These are phyloP conservation scores for Salix viminalis DNA, from an alignment of 345 rosid genomes.

Conservation along the genomic window DNA sequence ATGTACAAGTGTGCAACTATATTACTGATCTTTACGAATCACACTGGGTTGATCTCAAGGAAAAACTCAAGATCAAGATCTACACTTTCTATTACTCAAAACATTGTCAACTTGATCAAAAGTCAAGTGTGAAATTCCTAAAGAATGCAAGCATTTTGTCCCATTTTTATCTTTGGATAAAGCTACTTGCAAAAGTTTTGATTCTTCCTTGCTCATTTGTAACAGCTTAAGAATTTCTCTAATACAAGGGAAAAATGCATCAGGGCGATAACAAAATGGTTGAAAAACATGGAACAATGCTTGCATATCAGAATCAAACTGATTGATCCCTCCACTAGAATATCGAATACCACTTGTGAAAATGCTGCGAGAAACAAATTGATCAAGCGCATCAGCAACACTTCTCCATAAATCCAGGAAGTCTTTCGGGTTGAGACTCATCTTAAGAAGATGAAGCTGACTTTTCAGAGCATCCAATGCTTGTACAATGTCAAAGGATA, in stretches of 20 bases:
- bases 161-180: constrained; percentile 20
- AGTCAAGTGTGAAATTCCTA: constrained; percentile 48
- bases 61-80: background rate
- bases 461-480: constrained; percentile 51
- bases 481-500: constrained; percentile 41
- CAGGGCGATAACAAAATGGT: constrained; percentile 65
- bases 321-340: constrained; percentile 23
- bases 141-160: constrained; percentile 22
- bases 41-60: too few relatives aligned
- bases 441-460: constrained; percentile 35
- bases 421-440: constrained; percentile 55
- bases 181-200: constrained; percentile 30
- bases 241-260: constrained; percentile 61
- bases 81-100: constrained; percentile 37
- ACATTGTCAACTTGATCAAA: constrained; percentile 40
- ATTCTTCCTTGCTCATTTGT: constrained; percentile 40
- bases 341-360: constrained; percentile 24
- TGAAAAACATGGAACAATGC: constrained; percentile 51
- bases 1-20: too few relatives aligned
- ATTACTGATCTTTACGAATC: too few relatives aligned
- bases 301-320: constrained; percentile 42
- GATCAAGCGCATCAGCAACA: constrained; percentile 70
- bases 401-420: constrained; percentile 74
- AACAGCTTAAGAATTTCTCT: constrained; percentile 58
- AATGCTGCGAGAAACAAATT: constrained; percentile 48